Evolutionary conservation across 1,284 basidiomycete species (phyloP).

Genomic region (Naganishia liquefaciens): DNA sequence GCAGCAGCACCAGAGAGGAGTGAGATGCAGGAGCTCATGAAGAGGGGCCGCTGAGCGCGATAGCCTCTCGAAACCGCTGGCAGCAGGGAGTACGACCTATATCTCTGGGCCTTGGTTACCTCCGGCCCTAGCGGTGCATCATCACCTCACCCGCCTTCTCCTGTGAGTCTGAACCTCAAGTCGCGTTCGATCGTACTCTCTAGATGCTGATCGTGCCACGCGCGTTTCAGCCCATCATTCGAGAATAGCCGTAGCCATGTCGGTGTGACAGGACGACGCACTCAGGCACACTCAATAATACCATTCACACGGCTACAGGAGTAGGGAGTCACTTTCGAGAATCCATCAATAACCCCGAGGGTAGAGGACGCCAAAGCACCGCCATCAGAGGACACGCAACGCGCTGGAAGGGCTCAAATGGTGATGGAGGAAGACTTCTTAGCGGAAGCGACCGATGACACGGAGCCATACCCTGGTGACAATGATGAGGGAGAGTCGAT

Average conservation of each 20-base stretch:
- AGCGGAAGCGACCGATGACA: neutral
- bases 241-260: slow-evolving; percentile 1
- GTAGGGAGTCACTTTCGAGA: neutral
- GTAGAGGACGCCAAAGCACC: neutral
- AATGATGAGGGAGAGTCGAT: neutral
- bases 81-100: no score
- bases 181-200: neutral
- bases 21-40: neutral
- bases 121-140: neutral
- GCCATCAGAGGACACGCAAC: neutral
- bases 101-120: no score
- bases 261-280: neutral
- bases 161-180: neutral
- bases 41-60: no score
- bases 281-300: slow-evolving; percentile 13
- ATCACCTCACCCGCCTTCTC: neutral
- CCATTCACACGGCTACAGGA: neutral
- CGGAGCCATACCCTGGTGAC: neutral
- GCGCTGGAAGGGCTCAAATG: neutral
- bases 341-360: neutral
- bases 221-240: slow-evolving; percentile 15
- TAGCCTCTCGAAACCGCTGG: no score
- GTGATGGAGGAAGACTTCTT: neutral
- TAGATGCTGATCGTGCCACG: slow-evolving; percentile 11
- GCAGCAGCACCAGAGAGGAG: neutral